Evolutionary conservation across 306 rosid genomes (phyloP).

Genomic region (Trifolium subterraneum): DNA sequence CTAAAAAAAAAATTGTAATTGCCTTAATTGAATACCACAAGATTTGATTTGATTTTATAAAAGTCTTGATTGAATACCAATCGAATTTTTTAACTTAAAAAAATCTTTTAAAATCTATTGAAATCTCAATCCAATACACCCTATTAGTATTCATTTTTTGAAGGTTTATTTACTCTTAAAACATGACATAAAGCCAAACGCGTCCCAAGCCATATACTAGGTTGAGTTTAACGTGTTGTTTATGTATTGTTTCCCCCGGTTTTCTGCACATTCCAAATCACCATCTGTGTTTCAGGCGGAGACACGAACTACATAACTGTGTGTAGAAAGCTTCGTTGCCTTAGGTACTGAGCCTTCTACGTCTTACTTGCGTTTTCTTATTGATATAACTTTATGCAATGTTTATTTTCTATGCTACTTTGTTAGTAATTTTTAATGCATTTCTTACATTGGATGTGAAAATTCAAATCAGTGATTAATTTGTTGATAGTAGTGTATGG

Average conservation of each 20-base stretch:
- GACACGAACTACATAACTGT: background rate
- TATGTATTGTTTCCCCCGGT: background rate
- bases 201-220: background rate
- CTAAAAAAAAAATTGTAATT: too few species aligned
- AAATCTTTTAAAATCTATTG: too few species aligned
- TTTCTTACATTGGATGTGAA: background rate
- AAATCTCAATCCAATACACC: too few species aligned
- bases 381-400: background rate
- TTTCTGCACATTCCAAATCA: slow-evolving; percentile 15
- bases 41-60: too few species aligned
- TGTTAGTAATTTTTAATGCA: background rate
- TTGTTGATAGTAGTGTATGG: background rate
- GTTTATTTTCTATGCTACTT: background rate
- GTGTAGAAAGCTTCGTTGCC: background rate
- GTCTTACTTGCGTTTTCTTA: background rate
- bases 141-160: too few species aligned
- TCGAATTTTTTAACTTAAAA: too few species aligned
- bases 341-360: slow-evolving; percentile 19
- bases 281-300: background rate
- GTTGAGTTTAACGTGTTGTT: background rate
- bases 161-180: too few species aligned
- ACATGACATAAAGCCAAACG: slow-evolving; percentile 10
- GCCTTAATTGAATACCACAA: too few species aligned
- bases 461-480: background rate
- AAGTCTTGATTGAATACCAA: too few species aligned